Evolutionary conservation across 768 basidiomycete species (phyloP).

Genomic region (Polyporus arcularius): DNA sequence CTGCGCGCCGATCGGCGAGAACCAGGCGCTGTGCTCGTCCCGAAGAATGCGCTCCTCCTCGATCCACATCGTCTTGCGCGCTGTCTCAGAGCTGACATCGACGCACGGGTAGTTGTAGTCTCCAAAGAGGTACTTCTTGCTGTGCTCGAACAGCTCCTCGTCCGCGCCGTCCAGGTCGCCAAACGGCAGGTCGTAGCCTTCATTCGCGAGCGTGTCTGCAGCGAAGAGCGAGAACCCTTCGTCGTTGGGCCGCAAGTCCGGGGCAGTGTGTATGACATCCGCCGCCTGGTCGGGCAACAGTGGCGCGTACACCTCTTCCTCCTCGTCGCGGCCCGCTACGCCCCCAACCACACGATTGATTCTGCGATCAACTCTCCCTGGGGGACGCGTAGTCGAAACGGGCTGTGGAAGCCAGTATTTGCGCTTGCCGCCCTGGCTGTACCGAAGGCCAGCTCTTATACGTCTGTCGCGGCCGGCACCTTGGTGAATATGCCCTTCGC

Average conservation of each 20-base stretch:
- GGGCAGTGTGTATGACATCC: constrained; percentile 63
- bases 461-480: constrained; percentile 84
- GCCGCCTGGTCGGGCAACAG: constrained; percentile 65
- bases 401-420: constrained; percentile 96
- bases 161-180: constrained; percentile 67
- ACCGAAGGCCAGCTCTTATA: constrained; percentile 90
- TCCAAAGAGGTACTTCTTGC: constrained; percentile 81
- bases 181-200: constrained; percentile 66
- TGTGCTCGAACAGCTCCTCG: constrained; percentile 75
- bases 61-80: constrained; percentile 67
- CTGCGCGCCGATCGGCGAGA: constrained; percentile 57
- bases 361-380: constrained; percentile 42
- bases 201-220: constrained; percentile 29
- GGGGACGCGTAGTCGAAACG: constrained; percentile 38
- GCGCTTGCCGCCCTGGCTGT: constrained; percentile 82
- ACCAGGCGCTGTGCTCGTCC: constrained; percentile 74
- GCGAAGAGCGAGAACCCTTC: constrained; percentile 20
- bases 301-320: constrained; percentile 72
- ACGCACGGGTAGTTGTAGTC: constrained; percentile 90
- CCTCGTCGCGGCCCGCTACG: constrained; percentile 43
- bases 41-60: constrained; percentile 85
- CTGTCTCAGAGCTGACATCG: constrained; percentile 81
- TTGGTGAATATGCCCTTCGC: constrained; percentile 90
- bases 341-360: constrained; percentile 44
- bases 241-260: constrained; percentile 47